Percentiles rank a stretch among this genome's conserved stretches.
These are phyloP conservation scores for Phytophthora foliorum DNA, from an alignment of 352 stramenopile genomes.

Conservation along the genomic window DNA sequence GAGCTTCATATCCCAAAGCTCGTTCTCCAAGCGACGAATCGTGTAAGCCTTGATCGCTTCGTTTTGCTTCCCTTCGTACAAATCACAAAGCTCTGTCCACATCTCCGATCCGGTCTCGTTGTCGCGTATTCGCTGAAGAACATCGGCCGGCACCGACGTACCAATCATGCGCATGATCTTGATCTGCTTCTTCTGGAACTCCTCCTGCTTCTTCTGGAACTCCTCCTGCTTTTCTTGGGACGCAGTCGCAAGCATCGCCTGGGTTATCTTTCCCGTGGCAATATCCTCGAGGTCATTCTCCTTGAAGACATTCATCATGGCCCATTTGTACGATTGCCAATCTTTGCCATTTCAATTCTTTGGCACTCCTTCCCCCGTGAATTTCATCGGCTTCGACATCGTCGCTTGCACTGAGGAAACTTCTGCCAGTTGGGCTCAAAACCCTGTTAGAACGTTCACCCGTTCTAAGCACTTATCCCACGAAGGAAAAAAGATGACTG, in stretches of 20 bases:
- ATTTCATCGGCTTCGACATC: constrained; percentile 10
- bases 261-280: no score
- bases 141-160: constrained; percentile 2
- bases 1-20: constrained; percentile 7
- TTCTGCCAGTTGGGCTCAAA: constrained; percentile 5
- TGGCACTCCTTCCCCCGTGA: background rate
- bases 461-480: background rate
- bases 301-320: constrained; percentile 11
- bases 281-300: constrained; percentile 6
- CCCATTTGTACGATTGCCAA: constrained; percentile 23
- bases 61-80: constrained; percentile 11
- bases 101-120: constrained; percentile 24
- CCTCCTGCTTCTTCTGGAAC: background rate
- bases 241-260: no score
- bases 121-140: constrained; percentile 22
- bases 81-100: constrained; percentile 1
- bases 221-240: no score
- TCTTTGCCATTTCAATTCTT: constrained; percentile 24
- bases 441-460: constrained; percentile 4
- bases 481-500: background rate
- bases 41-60: background rate
- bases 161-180: constrained; percentile 7
- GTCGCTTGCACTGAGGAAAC: no score
- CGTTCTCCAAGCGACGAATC: constrained; percentile 6
- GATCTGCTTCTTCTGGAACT: constrained; percentile 4